These are phyloP conservation scores for Aquilaria sinensis DNA, from an alignment of 345 rosid species.

Conservation along the genomic window DNA sequence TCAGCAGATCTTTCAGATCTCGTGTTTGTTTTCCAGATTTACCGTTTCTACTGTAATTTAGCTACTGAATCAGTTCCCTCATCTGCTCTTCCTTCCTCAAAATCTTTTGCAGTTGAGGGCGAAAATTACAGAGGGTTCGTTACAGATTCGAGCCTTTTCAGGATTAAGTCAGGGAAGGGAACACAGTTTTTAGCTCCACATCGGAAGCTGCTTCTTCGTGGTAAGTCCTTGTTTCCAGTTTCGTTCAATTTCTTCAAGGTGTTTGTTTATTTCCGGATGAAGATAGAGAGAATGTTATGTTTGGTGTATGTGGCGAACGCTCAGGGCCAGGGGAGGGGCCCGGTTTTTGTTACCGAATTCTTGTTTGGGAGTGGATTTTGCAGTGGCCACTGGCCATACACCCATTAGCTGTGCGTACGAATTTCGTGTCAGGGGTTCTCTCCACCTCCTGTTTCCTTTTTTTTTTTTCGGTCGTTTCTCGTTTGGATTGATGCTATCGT, in stretches of 20 bases:
- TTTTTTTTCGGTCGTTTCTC: neutral
- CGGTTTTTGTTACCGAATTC: conserved; percentile 16
- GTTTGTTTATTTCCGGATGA: neutral
- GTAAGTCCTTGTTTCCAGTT: conserved; percentile 15
- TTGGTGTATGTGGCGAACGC: neutral
- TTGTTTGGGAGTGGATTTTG: conserved; percentile 2
- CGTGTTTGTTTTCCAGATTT: no score
- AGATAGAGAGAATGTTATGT: neutral
- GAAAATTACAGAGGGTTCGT: neutral
- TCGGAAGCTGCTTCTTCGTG: conserved; percentile 56
- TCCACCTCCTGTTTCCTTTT: conserved; percentile 5
- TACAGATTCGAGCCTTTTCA: neutral
- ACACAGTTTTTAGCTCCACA: conserved; percentile 17
- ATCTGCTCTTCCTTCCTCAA: no score
- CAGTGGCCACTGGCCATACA: neutral
- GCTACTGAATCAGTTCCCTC: no score
- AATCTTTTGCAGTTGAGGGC: neutral
- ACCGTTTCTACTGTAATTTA: no score
- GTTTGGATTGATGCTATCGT: conserved; percentile 21
- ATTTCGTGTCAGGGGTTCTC: conserved; percentile 35
- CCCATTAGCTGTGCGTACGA: conserved; percentile 20
- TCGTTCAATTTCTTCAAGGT: neutral
- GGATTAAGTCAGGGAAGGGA: conserved; percentile 4
- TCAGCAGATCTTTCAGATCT: no score
- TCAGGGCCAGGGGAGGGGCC: neutral